Evolutionary conservation across 2,329 filamentous ascomycete genomes (phyloP).

Genomic region (Apiospora arundinis): DNA sequence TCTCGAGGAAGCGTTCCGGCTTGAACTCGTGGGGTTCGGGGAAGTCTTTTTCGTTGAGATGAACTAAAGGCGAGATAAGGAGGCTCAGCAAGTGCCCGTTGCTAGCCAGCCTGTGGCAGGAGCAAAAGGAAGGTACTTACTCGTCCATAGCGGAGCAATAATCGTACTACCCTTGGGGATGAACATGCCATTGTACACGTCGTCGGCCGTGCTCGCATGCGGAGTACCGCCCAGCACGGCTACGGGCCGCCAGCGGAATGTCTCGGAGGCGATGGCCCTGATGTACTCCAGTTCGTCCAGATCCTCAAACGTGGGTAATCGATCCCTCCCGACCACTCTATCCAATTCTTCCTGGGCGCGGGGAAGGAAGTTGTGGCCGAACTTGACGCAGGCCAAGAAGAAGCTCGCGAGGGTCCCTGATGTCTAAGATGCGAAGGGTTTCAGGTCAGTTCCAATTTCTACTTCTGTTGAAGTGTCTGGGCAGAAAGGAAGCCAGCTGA

Average conservation of each 20-base stretch:
- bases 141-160: constrained; percentile 50
- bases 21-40: constrained; percentile 47
- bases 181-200: constrained; percentile 50
- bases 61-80: constrained; percentile 55
- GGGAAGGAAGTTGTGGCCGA: constrained; percentile 24
- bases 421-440: constrained; percentile 46
- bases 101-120: neutral
- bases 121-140: constrained; percentile 38
- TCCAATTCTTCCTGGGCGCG: constrained; percentile 48
- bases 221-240: constrained; percentile 50
- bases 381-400: constrained; percentile 37
- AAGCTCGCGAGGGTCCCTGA: constrained; percentile 48
- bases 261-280: constrained; percentile 46
- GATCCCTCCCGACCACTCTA: constrained; percentile 43
- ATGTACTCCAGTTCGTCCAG: constrained; percentile 42
- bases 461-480: too few species aligned
- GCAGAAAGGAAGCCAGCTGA: constrained; percentile 1
- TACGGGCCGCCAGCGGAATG: constrained; percentile 49
- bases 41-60: constrained; percentile 44
- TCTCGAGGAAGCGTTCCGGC: constrained; percentile 30
- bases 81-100: constrained; percentile 49
- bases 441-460: neutral
- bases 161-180: constrained; percentile 51
- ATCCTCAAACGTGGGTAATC: constrained; percentile 47
- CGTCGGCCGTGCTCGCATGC: constrained; percentile 52